These are phyloP conservation scores for Melanogaster broomeanus DNA, from an alignment of 768 basidiomycete genomes.

Conservation along the genomic window DNA sequence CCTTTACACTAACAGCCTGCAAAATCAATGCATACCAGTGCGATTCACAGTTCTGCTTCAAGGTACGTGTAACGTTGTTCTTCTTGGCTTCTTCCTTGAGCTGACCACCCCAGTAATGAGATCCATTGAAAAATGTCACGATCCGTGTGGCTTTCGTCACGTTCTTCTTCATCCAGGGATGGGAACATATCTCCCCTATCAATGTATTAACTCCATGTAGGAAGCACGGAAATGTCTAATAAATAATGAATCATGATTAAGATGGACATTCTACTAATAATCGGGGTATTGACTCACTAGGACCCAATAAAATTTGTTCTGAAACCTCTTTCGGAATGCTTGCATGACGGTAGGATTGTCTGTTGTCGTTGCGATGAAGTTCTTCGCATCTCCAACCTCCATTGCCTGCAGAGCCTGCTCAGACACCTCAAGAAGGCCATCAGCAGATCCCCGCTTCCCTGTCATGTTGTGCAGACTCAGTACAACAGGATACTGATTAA, in stretches of 20 bases:
- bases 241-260: conserved; percentile 14
- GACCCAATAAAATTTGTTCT: conserved; percentile 26
- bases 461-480: conserved; percentile 29
- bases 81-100: conserved; percentile 14
- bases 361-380: conserved; percentile 27
- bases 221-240: conserved; percentile 29
- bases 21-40: conserved; percentile 27
- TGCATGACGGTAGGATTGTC: conserved; percentile 38
- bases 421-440: conserved; percentile 17
- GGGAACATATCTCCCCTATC: conserved; percentile 29
- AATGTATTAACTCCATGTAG: conserved; percentile 33
- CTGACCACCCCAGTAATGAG: conserved; percentile 42
- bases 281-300: conserved; percentile 24
- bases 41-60: conserved; percentile 30
- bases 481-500: conserved; percentile 22
- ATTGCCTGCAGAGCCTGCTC: conserved; percentile 17
- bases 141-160: conserved; percentile 23
- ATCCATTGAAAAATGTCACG: too few relatives aligned
- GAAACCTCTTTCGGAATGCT: conserved; percentile 19
- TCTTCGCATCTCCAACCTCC: conserved; percentile 15
- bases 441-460: conserved; percentile 23
- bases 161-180: conserved; percentile 17
- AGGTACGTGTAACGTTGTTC: conserved; percentile 10
- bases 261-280: conserved; percentile 18
- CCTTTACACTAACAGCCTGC: conserved; percentile 21